Evolutionary conservation across 2,329 filamentous ascomycete genomes (phyloP).

Genomic region (Fusarium illudens): DNA sequence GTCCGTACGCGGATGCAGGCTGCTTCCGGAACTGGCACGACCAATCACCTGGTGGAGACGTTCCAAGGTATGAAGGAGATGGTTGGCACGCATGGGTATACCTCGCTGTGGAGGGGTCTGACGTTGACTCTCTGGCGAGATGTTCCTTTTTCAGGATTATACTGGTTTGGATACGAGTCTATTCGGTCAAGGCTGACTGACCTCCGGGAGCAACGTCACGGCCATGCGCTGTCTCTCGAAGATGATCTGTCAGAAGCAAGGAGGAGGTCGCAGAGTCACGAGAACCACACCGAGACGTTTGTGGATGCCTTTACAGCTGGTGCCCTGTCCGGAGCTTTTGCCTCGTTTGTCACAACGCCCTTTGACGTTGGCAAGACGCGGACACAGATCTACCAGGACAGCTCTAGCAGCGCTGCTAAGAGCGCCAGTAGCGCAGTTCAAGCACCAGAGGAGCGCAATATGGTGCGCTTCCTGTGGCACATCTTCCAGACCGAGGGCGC

Average conservation of each 20-base stretch:
- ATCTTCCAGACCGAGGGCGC: constrained; percentile 89
- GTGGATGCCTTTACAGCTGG: constrained; percentile 90
- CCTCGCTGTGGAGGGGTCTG: constrained; percentile 87
- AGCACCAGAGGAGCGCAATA: constrained; percentile 77
- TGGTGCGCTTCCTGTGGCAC: constrained; percentile 86
- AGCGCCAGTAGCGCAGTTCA: constrained; percentile 46
- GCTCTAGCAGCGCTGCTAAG: constrained; percentile 26
- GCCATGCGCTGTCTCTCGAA: constrained; percentile 48
- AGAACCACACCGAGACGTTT: constrained; percentile 80
- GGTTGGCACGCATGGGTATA: constrained; percentile 79
- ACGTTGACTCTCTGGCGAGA: constrained; percentile 95
- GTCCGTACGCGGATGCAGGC: constrained; percentile 93
- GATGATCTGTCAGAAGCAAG: constrained; percentile 53
- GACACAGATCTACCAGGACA: constrained; percentile 81
- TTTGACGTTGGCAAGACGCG: constrained; percentile 98
- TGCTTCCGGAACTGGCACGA: constrained; percentile 63
- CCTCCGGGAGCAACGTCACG: constrained; percentile 64
- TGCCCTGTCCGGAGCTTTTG: constrained; percentile 81
- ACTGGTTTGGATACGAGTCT: constrained; percentile 97
- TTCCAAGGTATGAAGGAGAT: constrained; percentile 79
- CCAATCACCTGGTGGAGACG: constrained; percentile 81
- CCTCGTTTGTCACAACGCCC: constrained; percentile 88
- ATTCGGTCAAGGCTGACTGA: constrained; percentile 77
- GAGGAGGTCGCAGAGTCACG: constrained; percentile 67
- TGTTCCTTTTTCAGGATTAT: constrained; percentile 94